Evolutionary conservation across 306 rosid species (phyloP).

Genomic region (Cucumis sativus): DNA sequence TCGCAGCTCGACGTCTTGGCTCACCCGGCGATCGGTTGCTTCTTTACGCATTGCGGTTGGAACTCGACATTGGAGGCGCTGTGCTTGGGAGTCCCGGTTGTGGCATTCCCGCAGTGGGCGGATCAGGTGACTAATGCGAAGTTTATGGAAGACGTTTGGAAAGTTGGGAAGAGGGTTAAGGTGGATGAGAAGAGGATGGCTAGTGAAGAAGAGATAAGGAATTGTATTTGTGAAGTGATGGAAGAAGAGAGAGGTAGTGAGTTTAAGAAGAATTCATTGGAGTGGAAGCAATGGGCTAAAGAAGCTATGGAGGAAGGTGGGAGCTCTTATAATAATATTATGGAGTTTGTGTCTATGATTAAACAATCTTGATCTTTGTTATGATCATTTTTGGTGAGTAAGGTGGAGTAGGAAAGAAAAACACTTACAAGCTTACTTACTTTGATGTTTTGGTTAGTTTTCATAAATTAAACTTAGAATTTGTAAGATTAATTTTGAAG

Average conservation of each 20-base stretch:
- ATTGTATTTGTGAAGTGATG: slow-evolving; percentile 6
- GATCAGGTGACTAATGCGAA: slow-evolving; percentile 13
- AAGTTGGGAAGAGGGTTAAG: slow-evolving; percentile 3
- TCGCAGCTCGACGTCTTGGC: slow-evolving; percentile 7
- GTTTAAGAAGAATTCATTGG: slow-evolving; percentile 1
- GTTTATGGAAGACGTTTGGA: slow-evolving; percentile 11
- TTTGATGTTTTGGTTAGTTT: too few relatives aligned
- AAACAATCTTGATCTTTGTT: background rate
- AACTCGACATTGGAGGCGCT: slow-evolving; percentile 14
- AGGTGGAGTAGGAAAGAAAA: too few relatives aligned
- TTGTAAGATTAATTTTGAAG: too few relatives aligned
- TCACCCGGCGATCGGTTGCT: slow-evolving; percentile 1
- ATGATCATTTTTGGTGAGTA: too few relatives aligned
- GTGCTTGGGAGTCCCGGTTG: slow-evolving; percentile 9
- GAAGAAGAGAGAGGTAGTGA: slow-evolving; percentile 7
- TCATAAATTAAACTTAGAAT: too few relatives aligned
- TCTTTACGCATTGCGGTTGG: slow-evolving; percentile 14
- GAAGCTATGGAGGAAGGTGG: slow-evolving; percentile 8
- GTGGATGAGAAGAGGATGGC: background rate
- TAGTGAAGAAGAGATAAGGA: slow-evolving; percentile 2
- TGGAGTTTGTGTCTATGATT: slow-evolving; percentile 6
- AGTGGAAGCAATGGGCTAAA: slow-evolving; percentile 7
- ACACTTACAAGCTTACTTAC: too few relatives aligned
- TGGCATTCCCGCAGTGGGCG: slow-evolving; percentile 11
- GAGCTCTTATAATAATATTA: slow-evolving; percentile 8